Evolutionary conservation across 129 eudicot genomes (phyloP).

Genomic region (Tagetes erecta): DNA sequence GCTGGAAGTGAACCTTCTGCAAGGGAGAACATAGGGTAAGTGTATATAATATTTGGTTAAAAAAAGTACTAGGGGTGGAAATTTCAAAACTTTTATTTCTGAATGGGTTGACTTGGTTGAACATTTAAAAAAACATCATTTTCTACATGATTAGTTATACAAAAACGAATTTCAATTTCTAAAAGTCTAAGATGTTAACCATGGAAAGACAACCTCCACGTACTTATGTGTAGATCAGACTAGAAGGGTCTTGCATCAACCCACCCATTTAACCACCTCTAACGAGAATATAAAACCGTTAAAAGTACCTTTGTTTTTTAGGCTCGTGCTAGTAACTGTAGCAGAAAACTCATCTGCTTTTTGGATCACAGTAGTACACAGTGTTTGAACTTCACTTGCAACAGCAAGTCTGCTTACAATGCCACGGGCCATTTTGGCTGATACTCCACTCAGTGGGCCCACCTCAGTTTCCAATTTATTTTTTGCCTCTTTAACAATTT

Average conservation of each 20-base stretch:
- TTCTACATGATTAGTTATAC: neutral
- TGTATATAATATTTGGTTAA: neutral
- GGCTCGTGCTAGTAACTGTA: conserved; percentile 35
- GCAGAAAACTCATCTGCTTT: conserved; percentile 79
- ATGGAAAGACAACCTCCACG: neutral
- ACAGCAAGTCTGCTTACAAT: conserved; percentile 87
- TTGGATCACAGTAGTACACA: conserved; percentile 75
- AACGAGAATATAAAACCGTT: neutral
- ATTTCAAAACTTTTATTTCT: neutral
- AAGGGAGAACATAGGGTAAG: conserved; percentile 5
- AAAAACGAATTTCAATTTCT: neutral
- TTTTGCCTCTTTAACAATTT: conserved; percentile 65
- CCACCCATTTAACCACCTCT: conserved; percentile 1
- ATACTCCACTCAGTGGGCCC: conserved; percentile 76
- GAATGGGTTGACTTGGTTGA: neutral
- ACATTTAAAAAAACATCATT: neutral
- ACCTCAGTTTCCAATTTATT: conserved; percentile 76
- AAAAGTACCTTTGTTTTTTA: conserved; percentile 48
- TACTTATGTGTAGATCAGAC: neutral
- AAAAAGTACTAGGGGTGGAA: neutral
- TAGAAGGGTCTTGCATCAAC: neutral
- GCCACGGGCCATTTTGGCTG: conserved; percentile 82
- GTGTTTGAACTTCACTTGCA: conserved; percentile 75
- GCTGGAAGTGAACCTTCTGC: conserved; percentile 96
- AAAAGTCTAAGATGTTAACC: neutral